Conservation (phyloP, 2,329 filamentous ascomycete genomes). For the Didymella pomorum region DNA sequence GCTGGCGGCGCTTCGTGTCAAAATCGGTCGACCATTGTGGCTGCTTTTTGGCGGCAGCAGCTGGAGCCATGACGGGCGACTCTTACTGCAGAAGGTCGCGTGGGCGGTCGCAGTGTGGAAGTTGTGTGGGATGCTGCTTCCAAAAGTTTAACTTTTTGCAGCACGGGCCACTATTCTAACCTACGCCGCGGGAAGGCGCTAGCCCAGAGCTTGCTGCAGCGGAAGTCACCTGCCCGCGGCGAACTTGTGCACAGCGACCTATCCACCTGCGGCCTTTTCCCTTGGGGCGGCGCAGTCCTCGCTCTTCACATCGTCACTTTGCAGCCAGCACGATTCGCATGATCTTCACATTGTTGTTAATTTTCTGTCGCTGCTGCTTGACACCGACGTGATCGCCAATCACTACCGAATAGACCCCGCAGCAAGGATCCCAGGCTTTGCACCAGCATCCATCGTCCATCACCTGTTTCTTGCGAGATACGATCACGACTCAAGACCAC, state of each 20-base stretch:
- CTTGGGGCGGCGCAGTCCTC: conserved; percentile 43
- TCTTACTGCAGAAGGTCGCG: conserved; percentile 12
- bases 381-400: conserved; percentile 41
- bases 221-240: conserved; percentile 28
- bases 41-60: conserved; percentile 60
- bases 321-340: conserved; percentile 21
- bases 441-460: conserved; percentile 39
- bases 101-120: conserved; percentile 16
- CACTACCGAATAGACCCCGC: conserved; percentile 43
- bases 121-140: conserved; percentile 12
- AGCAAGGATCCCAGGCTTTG: conserved; percentile 50
- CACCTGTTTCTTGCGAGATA: conserved; percentile 35
- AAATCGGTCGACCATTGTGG: conserved; percentile 82
- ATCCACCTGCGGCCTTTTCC: conserved; percentile 30
- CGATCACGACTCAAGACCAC: conserved; percentile 45
- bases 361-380: conserved; percentile 36
- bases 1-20: conserved; percentile 83
- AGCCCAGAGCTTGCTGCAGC: conserved; percentile 20
- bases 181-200: conserved; percentile 20
- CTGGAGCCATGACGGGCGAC: conserved; percentile 42
- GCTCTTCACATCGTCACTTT: conserved; percentile 34
- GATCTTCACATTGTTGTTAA: conserved; percentile 28
- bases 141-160: conserved; percentile 23
- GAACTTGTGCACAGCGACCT: conserved; percentile 32
- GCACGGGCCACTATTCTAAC: background rate